Conservation (phyloP, 2,329 filamentous ascomycete species). For the Colletotrichum graminicola region DNA sequence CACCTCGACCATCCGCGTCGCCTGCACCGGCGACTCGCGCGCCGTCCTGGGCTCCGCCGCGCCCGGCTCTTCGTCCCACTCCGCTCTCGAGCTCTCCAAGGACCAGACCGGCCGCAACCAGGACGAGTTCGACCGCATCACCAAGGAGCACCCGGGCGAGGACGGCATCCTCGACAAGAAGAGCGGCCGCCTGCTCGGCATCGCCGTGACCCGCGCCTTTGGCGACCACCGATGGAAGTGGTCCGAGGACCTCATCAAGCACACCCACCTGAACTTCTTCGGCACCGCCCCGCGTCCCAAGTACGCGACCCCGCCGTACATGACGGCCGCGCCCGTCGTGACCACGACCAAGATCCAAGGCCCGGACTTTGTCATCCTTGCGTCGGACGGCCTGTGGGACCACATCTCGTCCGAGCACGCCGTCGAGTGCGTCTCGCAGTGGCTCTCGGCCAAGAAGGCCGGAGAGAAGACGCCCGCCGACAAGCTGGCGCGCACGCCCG, state of each 20-base stretch:
- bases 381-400: slow-evolving; percentile 77
- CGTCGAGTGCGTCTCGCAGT: slow-evolving; percentile 68
- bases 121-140: slow-evolving; percentile 67
- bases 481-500: slow-evolving; percentile 25
- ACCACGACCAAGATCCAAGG: slow-evolving; percentile 66
- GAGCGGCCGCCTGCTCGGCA: slow-evolving; percentile 71
- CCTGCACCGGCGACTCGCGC: slow-evolving; percentile 76
- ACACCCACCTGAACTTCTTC: slow-evolving; percentile 53
- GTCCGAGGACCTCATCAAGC: slow-evolving; percentile 50
- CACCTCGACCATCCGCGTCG: slow-evolving; percentile 68
- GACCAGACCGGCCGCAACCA: slow-evolving; percentile 76
- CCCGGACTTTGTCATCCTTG: slow-evolving; percentile 71
- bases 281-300: slow-evolving; percentile 60
- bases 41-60: slow-evolving; percentile 69
- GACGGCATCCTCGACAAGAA: slow-evolving; percentile 61
- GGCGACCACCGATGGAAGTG: slow-evolving; percentile 79
- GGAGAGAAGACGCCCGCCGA: slow-evolving; percentile 8
- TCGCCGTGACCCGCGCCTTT: slow-evolving; percentile 73
- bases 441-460: slow-evolving; percentile 53
- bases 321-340: slow-evolving; percentile 75
- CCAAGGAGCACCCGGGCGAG: slow-evolving; percentile 72
- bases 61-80: slow-evolving; percentile 57
- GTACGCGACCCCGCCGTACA: slow-evolving; percentile 71
- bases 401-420: slow-evolving; percentile 68
- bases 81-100: slow-evolving; percentile 65